Base-by-base conservation (phyloP, 108 stramenopile species). In the Pseudonitzschia pungens region DNA sequence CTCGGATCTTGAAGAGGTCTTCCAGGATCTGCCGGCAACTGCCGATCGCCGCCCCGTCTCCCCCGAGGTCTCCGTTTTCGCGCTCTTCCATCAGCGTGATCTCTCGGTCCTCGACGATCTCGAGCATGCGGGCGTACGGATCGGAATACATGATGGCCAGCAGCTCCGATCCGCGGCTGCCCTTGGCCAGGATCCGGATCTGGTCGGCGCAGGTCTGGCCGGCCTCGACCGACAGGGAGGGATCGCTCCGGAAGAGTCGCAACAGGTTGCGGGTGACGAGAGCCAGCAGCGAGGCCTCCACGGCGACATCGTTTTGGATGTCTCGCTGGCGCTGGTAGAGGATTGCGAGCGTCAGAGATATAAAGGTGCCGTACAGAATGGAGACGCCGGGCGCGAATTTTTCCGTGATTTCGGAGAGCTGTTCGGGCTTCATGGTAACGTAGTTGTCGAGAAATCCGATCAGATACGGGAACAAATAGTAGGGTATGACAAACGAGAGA, bases 351-450 rank as follows among this genome's bases (percentile, higher is more conserved):
- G 90, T 91, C 67, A 91, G 81, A 18, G 87, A 86, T 12, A 86
- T 70, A 54, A 84, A 86, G n/a, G 90, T 91, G 83, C 90, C 90
- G 65, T 86, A 91, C 21, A 91, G 69, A 43, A 91, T 91, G 41
- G 86, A 75, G 45, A 91, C 75, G n/a, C 90, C 90, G 14, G 90
- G 90, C 11, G 71, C 77, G 57, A 88, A 86, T 45, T 84, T 81
- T 31, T 74, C 73, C 14, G 70, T 70, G 41, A 82, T 76, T 4
- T 73, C 75, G 2, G 78, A 64, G 44, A 85, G 48, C 36, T 80
- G 43, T 7, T 62, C 27, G 0, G 74, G 70, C 31, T 64, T 28
- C 40, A 78, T 78, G 8, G 69, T 72, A 31, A 78, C 71, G 32
- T 75, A 69, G 6, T 54, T 29, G 36, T 76, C 78, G 68, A 80